Conservation (phyloP, 768 basidiomycete species). For the Lentinus brumalis region DNA sequence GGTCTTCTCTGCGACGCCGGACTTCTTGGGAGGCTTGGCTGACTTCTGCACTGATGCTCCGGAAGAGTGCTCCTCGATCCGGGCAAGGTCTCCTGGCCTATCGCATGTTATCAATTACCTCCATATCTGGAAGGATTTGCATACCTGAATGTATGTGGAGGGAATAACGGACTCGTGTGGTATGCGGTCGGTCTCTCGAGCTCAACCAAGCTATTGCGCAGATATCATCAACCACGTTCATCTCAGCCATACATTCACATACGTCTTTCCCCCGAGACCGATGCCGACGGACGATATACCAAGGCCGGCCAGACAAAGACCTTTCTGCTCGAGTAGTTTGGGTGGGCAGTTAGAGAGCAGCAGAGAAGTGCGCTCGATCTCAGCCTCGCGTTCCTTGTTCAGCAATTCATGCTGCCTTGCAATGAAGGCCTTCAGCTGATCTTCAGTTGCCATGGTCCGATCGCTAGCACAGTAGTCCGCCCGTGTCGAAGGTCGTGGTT, state of each 20-base stretch:
- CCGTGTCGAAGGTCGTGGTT: neutral
- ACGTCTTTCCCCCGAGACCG: slow-evolving; percentile 91
- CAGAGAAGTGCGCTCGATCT: slow-evolving; percentile 77
- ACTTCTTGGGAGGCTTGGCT: slow-evolving; percentile 48
- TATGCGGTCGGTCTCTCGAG: slow-evolving; percentile 83
- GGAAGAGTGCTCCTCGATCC: slow-evolving; percentile 73
- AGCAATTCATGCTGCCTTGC: slow-evolving; percentile 68
- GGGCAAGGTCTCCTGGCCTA: slow-evolving; percentile 87
- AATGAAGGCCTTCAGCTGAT: slow-evolving; percentile 57
- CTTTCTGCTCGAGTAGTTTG: slow-evolving; percentile 85
- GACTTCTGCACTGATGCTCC: slow-evolving; percentile 38
- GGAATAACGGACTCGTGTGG: slow-evolving; percentile 68
- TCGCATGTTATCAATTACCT: neutral
- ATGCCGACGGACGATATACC: slow-evolving; percentile 72
- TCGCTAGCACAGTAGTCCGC: neutral
- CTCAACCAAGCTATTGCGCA: slow-evolving; percentile 69
- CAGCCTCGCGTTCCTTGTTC: slow-evolving; percentile 74
- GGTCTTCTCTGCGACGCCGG: slow-evolving; percentile 32
- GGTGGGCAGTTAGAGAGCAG: slow-evolving; percentile 82
- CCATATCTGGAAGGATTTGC: slow-evolving; percentile 1
- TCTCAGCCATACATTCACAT: slow-evolving; percentile 33
- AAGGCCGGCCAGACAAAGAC: slow-evolving; percentile 76
- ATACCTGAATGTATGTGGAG: slow-evolving; percentile 85
- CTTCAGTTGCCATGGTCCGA: slow-evolving; percentile 27
- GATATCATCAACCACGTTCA: neutral